phyloP scores from a whole-genome alignment of 2,329 filamentous ascomycete genomes.

The Aspergillus pseudoglaucus region DNA sequence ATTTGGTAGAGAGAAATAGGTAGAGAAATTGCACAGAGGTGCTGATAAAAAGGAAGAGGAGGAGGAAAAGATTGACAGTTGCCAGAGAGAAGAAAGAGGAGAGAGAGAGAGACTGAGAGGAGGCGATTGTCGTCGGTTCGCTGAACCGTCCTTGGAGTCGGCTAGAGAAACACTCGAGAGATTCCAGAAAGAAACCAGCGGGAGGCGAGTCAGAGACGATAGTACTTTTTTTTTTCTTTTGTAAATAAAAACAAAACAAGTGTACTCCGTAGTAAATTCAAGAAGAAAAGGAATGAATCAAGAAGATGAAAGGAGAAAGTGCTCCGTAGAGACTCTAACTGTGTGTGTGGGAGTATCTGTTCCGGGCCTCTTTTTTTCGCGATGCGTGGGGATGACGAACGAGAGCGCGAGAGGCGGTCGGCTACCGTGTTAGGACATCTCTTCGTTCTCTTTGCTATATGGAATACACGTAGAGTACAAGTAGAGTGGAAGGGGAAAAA shows the following conservation, averaged over 20 bases:
- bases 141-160: neutral
- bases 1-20: constrained; percentile 2
- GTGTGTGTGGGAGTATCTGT: neutral
- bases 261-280: too few species aligned
- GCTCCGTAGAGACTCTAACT: neutral
- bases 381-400: constrained; percentile 18
- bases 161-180: neutral
- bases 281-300: too few species aligned
- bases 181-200: neutral
- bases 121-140: neutral
- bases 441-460: neutral
- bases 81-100: neutral
- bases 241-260: too few species aligned
- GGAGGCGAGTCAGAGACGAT: constrained; percentile 1
- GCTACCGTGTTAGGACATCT: constrained; percentile 10
- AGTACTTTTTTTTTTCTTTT: neutral
- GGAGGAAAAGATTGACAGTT: constrained; percentile 1
- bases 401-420: constrained; percentile 16
- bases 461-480: constrained; percentile 1
- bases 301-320: neutral
- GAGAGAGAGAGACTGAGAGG: constrained; percentile 1
- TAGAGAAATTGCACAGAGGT: neutral
- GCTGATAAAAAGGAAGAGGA: neutral
- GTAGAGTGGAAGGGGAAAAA: too few species aligned
- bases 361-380: neutral